A percentile compares a stretch with the other conserved stretches of the same genome.
These are phyloP conservation scores for Paspalum notatum DNA, from an alignment of 176 grass and related monocot genomes.

Conservation along the genomic window DNA sequence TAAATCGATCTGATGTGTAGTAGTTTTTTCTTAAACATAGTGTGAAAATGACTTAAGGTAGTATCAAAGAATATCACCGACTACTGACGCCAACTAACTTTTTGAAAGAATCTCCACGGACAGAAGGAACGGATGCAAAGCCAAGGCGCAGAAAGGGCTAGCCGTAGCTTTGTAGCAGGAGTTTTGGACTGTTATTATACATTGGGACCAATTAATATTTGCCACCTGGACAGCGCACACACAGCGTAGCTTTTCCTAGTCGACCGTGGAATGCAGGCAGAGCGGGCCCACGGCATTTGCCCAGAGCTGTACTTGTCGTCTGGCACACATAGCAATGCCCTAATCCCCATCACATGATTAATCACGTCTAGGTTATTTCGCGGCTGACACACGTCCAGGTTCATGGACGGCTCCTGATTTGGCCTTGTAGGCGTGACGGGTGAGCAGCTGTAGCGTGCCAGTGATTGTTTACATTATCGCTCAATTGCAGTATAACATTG, in stretches of 20 bases:
- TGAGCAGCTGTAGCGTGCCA: not conserved
- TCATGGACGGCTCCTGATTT: constrained; percentile 9
- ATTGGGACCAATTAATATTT: not conserved
- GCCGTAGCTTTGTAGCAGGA: not conserved
- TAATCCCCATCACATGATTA: not conserved
- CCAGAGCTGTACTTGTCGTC: not conserved
- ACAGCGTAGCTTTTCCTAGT: not conserved
- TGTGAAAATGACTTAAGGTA: too few relatives aligned
- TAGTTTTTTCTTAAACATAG: too few relatives aligned
- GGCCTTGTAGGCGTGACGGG: not conserved
- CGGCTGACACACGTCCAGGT: constrained; percentile 21
- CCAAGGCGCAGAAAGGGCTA: not conserved
- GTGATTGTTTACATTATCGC: not conserved
- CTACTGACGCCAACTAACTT: too few relatives aligned
- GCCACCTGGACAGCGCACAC: not conserved
- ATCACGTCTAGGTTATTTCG: constrained; percentile 25
- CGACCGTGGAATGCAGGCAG: not conserved
- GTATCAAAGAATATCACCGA: too few relatives aligned
- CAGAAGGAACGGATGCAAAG: not conserved
- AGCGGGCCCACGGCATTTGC: constrained; percentile 9
- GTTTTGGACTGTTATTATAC: not conserved
- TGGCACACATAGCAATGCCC: too few relatives aligned
- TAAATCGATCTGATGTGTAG: too few relatives aligned
- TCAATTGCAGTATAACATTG: not conserved
- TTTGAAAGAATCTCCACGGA: too few relatives aligned